Percentiles rank a stretch among this genome's conserved stretches.
phyloP scores from a whole-genome alignment of 805 yeast genomes.

The Candida argentea region DNA sequence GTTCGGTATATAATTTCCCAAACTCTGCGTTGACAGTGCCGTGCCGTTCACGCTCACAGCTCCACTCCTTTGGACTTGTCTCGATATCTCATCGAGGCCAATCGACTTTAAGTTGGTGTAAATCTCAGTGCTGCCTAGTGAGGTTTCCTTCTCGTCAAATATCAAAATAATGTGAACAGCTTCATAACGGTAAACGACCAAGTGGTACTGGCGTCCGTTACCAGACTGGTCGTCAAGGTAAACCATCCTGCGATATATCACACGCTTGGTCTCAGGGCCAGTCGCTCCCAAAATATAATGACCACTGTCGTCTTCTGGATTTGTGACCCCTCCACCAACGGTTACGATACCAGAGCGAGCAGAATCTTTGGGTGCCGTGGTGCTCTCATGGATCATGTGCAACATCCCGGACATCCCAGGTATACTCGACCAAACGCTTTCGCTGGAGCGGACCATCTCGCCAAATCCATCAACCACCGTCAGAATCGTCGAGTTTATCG shows the following conservation, averaged over 20 bases:
- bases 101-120: constrained; percentile 16
- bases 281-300: constrained; percentile 9
- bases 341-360: not conserved
- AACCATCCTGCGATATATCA: constrained; percentile 16
- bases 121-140: constrained; percentile 14
- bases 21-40: constrained; percentile 11
- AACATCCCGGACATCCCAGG: constrained; percentile 4
- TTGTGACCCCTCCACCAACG: constrained; percentile 3
- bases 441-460: constrained; percentile 1
- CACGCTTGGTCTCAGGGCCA: too few relatives aligned
- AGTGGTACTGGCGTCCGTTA: constrained; percentile 16
- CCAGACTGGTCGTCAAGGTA: constrained; percentile 9
- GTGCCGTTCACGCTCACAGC: constrained; percentile 22
- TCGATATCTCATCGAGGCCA: constrained; percentile 13
- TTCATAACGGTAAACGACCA: constrained; percentile 19
- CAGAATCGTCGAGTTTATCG: constrained; percentile 24
- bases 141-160: constrained; percentile 18
- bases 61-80: constrained; percentile 8
- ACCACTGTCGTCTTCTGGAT: constrained; percentile 5
- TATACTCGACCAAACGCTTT: constrained; percentile 5
- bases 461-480: constrained; percentile 19
- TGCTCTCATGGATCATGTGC: not conserved
- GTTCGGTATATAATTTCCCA: not conserved
- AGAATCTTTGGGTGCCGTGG: constrained; percentile 1
- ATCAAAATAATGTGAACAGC: constrained; percentile 15